Conservation (phyloP, 169 alveolate species). For the Plasmodium yoelii region DNA sequence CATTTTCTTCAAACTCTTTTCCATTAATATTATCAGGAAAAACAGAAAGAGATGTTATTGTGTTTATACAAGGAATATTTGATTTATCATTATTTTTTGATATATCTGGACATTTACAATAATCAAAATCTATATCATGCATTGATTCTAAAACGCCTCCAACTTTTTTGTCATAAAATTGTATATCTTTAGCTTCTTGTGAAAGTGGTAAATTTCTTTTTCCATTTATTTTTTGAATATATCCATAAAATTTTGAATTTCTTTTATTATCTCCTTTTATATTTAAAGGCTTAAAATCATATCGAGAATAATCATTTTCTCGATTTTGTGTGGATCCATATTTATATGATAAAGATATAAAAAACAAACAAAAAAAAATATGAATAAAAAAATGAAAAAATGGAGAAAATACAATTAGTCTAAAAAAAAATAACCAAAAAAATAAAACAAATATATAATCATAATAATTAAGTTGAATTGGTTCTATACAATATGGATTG, state of each 20-base stretch:
- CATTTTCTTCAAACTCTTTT: too few relatives aligned
- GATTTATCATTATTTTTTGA: too few relatives aligned
- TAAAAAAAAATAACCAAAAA: constrained; percentile 70
- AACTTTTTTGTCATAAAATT: constrained; percentile 19
- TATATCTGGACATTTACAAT: constrained; percentile 15
- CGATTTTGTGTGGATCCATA: constrained; percentile 9
- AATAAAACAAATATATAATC: constrained; percentile 48
- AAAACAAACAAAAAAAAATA: constrained; percentile 63
- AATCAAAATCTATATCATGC: constrained; percentile 36
- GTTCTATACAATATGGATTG: constrained; percentile 29
- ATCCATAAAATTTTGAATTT: not conserved
- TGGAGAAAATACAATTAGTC: constrained; percentile 50
- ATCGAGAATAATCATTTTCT: not conserved
- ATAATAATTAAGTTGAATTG: constrained; percentile 32
- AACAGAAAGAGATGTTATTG: too few relatives aligned
- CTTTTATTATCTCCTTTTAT: not conserved
- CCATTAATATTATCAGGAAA: too few relatives aligned
- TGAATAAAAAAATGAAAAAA: constrained; percentile 38
- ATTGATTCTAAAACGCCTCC: constrained; percentile 2
- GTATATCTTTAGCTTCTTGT: constrained; percentile 26
- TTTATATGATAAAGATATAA: constrained; percentile 63
- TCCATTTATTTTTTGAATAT: not conserved
- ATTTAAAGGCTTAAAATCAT: constrained; percentile 26
- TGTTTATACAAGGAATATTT: too few relatives aligned
- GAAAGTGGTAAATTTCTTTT: not conserved